A percentile compares a stretch with the other conserved stretches of the same genome.
Evolutionary conservation across 164 flowering plant species (phyloP).

Genomic region (Aristolochia fimbriata): DNA sequence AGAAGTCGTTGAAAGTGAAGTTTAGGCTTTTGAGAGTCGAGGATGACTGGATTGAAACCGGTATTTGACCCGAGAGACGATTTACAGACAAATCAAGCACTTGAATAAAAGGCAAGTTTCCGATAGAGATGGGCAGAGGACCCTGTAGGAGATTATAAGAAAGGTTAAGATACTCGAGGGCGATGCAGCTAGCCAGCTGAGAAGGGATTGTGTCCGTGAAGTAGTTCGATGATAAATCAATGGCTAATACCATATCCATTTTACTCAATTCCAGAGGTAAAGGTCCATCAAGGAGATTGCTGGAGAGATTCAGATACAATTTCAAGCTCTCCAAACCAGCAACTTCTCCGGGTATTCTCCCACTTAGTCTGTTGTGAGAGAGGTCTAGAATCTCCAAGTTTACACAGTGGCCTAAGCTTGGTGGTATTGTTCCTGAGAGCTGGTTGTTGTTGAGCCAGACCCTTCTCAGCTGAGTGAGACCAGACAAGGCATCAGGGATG

Average conservation of each 20-base stretch:
- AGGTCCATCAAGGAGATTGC: constrained; percentile 49
- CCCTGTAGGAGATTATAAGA: constrained; percentile 50
- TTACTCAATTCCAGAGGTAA: constrained; percentile 77
- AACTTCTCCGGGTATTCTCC: constrained; percentile 59
- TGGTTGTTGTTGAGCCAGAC: constrained; percentile 59
- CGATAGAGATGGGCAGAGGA: constrained; percentile 47
- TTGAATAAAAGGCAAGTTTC: constrained; percentile 55
- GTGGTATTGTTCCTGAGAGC: constrained; percentile 65
- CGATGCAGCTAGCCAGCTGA: constrained; percentile 80
- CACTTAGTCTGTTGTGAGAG: constrained; percentile 52
- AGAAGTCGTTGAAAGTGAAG: constrained; percentile 69
- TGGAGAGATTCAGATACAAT: constrained; percentile 68
- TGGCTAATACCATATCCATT: constrained; percentile 83
- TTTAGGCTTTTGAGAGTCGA: constrained; percentile 44
- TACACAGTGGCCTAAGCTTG: constrained; percentile 58
- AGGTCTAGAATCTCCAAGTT: constrained; percentile 80
- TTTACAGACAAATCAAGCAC: constrained; percentile 62
- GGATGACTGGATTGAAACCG: constrained; percentile 45
- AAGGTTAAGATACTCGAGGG: constrained; percentile 69
- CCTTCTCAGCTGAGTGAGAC: constrained; percentile 64
- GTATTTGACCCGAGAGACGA: constrained; percentile 45
- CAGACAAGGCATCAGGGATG: constrained; percentile 64
- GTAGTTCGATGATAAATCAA: constrained; percentile 69
- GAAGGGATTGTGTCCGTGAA: constrained; percentile 56
- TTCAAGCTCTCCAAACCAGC: constrained; percentile 71